Base-by-base conservation (phyloP, 2,329 filamentous ascomycete genomes). In the Colletotrichum falcatum region DNA sequence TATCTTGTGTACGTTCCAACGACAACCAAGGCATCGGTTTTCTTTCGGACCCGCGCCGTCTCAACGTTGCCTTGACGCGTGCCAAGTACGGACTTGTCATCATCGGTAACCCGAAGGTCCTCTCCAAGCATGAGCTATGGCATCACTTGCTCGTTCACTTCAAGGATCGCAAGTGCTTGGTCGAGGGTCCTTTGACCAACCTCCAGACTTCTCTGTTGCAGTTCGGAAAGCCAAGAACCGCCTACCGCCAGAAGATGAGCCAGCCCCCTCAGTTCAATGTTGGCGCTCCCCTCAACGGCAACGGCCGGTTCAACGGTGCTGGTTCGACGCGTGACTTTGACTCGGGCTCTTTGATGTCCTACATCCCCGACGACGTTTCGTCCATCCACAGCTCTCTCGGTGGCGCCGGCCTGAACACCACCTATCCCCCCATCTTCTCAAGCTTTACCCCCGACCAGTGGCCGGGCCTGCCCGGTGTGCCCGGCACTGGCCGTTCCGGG, bases 1-100 rank as follows among this genome's bases (percentile, higher is more conserved):
- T 99, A 39, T 98, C 96, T 72, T 99, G 96, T 78, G 96, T 99
- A 61, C 94, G 96, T 79, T 98, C 95, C 79, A 99, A 99, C 79
- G 96, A 99, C 77, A 97, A 98, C 80, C 96, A 99, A 81, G 96
- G 96, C 74, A 99, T 99, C 76, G 96, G 96, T 83, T 99, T 99
- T 89, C 86, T 99, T 85, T 98, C 95, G 71, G 96, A 99, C 76
- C 96, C 96, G 62, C 94, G 96, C 74, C 95, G 96, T 86, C 90
- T 99, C 77, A 99, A 99, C 78, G 96, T 99, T 28, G 96, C 95
- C 48, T 88, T 99, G 74, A 99, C 96, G 61, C 94, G 96, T 84
- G 96, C 96, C 73, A 98, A 98, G 82, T 99, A 95, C 77, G 96
- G 96, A 69, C 86, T 98, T 39, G 96, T 98, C 71, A 98, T 99